Evolutionary conservation across 2,329 filamentous ascomycete genomes (phyloP).

Genomic region (Ceratocystiopsis brevicomis): DNA sequence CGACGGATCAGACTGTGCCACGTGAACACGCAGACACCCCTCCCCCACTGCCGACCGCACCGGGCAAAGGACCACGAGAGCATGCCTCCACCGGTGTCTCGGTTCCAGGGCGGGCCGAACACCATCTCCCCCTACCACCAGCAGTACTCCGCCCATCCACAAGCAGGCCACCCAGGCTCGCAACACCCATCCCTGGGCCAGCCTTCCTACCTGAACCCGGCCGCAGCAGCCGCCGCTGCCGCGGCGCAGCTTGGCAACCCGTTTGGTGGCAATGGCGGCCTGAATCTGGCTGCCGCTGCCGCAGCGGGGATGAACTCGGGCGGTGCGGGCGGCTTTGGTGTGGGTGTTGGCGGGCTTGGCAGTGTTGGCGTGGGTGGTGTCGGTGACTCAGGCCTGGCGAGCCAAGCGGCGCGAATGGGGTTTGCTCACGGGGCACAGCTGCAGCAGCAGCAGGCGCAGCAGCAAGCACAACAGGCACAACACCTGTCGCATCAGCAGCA

Average conservation of each 20-base stretch:
- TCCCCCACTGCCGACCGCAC: background rate
- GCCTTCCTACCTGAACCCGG: slow-evolving; percentile 49
- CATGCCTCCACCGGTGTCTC: slow-evolving; percentile 24
- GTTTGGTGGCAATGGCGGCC: slow-evolving; percentile 39
- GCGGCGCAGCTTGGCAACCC: slow-evolving; percentile 37
- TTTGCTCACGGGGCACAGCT: slow-evolving; percentile 56
- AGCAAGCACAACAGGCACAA: slow-evolving; percentile 11
- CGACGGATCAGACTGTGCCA: too few relatives aligned
- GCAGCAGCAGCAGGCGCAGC: slow-evolving; percentile 30
- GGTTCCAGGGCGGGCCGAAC: slow-evolving; percentile 28
- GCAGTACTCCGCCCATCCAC: slow-evolving; percentile 35
- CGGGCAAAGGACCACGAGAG: slow-evolving; percentile 1
- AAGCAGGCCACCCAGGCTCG: slow-evolving; percentile 23
- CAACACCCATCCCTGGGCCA: slow-evolving; percentile 41
- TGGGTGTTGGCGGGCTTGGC: slow-evolving; percentile 14
- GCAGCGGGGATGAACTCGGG: slow-evolving; percentile 22
- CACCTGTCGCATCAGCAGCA: slow-evolving; percentile 9
- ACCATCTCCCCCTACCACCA: slow-evolving; percentile 27
- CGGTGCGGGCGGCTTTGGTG: slow-evolving; percentile 20
- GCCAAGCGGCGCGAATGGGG: slow-evolving; percentile 72
- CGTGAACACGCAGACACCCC: too few relatives aligned
- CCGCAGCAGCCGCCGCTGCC: slow-evolving; percentile 4
- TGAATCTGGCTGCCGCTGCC: slow-evolving; percentile 23
- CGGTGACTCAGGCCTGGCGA: slow-evolving; percentile 56
- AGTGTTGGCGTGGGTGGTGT: slow-evolving; percentile 29